A percentile compares a stretch with the other conserved stretches of the same genome.
These are phyloP conservation scores for Elymus sibiricus DNA, from an alignment of 176 grass and related monocot species.

Conservation along the genomic window DNA sequence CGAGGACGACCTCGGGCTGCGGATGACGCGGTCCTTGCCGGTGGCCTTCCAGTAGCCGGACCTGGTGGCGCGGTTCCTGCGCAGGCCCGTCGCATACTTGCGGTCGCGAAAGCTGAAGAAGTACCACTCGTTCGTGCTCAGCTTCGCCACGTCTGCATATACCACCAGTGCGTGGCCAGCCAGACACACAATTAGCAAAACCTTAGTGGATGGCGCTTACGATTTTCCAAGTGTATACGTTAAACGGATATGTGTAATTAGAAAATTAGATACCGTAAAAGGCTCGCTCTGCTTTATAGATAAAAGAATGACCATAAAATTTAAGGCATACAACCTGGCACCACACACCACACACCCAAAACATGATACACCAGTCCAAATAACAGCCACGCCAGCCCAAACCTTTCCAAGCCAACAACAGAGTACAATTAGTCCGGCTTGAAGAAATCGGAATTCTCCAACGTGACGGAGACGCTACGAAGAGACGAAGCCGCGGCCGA, in stretches of 20 bases:
- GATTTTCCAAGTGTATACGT: background rate
- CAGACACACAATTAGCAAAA: background rate
- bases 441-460: too few species aligned
- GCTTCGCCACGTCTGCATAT: constrained; percentile 56
- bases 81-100: constrained; percentile 76
- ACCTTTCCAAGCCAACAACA: too few species aligned
- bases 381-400: too few species aligned
- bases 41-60: constrained; percentile 91
- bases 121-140: constrained; percentile 75
- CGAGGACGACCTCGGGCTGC: background rate
- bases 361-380: too few species aligned
- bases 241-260: background rate
- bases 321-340: too few species aligned
- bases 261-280: too few species aligned
- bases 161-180: background rate
- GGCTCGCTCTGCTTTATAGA: too few species aligned
- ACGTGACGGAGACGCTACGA: too few species aligned
- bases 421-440: too few species aligned
- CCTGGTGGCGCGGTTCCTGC: constrained; percentile 74
- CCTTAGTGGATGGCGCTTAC: background rate
- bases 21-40: constrained; percentile 69
- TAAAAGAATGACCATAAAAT: too few species aligned
- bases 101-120: constrained; percentile 92
- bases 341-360: too few species aligned
- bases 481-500: too few species aligned